Base-by-base conservation (phyloP, 345 rosid genomes). In the Ceriops zippeliana region DNA sequence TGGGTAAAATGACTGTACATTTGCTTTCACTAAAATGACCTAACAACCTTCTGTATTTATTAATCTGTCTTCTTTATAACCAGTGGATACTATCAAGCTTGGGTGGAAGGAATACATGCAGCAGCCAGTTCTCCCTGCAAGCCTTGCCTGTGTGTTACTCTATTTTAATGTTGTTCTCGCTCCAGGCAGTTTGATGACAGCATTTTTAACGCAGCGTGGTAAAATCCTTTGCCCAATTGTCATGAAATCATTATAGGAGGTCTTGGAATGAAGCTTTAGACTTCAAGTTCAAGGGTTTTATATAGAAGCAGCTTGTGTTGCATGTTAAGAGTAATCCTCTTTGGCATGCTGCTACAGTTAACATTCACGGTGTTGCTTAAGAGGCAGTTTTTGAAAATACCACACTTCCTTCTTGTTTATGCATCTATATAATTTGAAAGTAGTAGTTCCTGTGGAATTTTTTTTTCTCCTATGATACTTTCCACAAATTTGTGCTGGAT, bases 41-140 rank as follows among this genome's bases (percentile, higher is more conserved):
- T 22, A 20, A 56, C 0, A 5, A 21, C 20, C 24, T 59, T 59
- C 65, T 19, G 49, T 13, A 38, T 63, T 5, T 61, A 42, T 60
- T 58, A 54, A 65, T 20, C 51, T 74, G 32, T 57, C 58, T 76
- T 65, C 22, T 75, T 72, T 67, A 69, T 76, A 63, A 51, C 51
- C 75, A 79, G 84, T 80, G 73, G 81, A 88, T 66, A 87, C 96
- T 70, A 87, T 93, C 76, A 93, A 87, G 82, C 91, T 87, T 35
- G 99, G 97, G 74, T 91, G 96, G 99, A 89, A 78, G 85, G 97
- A 93, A 80, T 93, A 91, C 73, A 71, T 91, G 66, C 93, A 91
- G 62, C 96, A 89, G 75, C 99, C 96, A 2, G 96, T 88, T 76
- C 95, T 93, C 66, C 97, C 97, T 27, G 98, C 98, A 68, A 91